These are phyloP conservation scores for Cryptococcus sp. DNA, from an alignment of 1,284 basidiomycete genomes.

Conservation along the genomic window DNA sequence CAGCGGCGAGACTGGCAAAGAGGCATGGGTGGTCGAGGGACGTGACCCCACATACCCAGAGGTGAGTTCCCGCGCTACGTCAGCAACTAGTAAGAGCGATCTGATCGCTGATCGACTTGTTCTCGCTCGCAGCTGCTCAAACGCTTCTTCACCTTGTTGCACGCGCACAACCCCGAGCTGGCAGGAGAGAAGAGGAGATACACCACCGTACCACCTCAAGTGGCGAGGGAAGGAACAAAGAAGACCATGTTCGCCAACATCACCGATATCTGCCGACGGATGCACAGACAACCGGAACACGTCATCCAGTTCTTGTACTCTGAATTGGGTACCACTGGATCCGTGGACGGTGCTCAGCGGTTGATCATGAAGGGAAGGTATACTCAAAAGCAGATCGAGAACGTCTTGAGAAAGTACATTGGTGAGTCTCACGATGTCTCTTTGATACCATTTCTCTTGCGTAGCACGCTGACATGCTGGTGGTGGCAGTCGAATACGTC, in stretches of 20 bases:
- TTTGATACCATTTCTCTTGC: not conserved
- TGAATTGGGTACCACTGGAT: slow-evolving; percentile 97
- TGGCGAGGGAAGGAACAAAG: slow-evolving; percentile 92
- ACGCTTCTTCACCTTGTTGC: slow-evolving; percentile 88
- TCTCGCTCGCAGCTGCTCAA: slow-evolving; percentile 69
- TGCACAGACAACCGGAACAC: slow-evolving; percentile 99
- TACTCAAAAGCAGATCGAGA: slow-evolving; percentile 98
- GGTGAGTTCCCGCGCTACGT: slow-evolving; percentile 55
- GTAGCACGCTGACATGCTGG: too few relatives aligned
- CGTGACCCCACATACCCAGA: slow-evolving; percentile 94
- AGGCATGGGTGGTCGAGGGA: slow-evolving; percentile 82
- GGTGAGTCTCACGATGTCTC: slow-evolving; percentile 59
- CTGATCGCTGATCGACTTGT: not conserved
- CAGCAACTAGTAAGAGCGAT: not conserved
- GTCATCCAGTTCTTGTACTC: slow-evolving; percentile 97
- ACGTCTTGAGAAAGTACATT: slow-evolving; percentile 94
- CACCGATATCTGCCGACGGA: slow-evolving; percentile 95
- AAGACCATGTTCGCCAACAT: slow-evolving; percentile 95
- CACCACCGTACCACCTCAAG: slow-evolving; percentile 95
- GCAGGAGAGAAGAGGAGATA: slow-evolving; percentile 88
- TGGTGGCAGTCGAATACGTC: slow-evolving; percentile 85
- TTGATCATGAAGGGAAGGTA: slow-evolving; percentile 97
- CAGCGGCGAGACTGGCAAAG: slow-evolving; percentile 54
- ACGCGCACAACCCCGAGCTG: slow-evolving; percentile 91
- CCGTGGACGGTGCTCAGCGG: slow-evolving; percentile 87